phyloP scores from a whole-genome alignment of 2,329 filamentous ascomycete species.

The Coleophoma crateriformis region DNA sequence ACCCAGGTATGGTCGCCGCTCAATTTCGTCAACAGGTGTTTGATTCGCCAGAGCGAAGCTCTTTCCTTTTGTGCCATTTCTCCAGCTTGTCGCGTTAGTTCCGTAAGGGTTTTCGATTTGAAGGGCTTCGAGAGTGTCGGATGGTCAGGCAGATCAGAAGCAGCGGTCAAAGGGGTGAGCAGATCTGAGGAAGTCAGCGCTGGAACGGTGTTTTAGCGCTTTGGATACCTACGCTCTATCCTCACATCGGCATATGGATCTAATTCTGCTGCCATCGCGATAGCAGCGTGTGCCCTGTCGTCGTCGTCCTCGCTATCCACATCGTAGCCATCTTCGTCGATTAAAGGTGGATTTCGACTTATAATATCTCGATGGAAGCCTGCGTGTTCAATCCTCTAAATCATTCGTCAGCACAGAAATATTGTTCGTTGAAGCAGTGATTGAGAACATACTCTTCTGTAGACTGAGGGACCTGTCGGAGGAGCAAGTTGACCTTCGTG shows the following conservation, averaged over 20 bases:
- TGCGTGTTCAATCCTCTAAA: slow-evolving; percentile 65
- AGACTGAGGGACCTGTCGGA: slow-evolving; percentile 59
- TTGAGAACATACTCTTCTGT: slow-evolving; percentile 56
- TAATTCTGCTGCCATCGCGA: slow-evolving; percentile 58
- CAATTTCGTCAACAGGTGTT: slow-evolving; percentile 66
- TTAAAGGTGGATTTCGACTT: slow-evolving; percentile 63
- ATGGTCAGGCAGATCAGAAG: slow-evolving; percentile 69
- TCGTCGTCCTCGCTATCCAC: slow-evolving; percentile 68
- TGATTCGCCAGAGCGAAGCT: slow-evolving; percentile 65
- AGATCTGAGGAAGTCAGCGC: slow-evolving; percentile 48
- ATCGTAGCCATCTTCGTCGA: slow-evolving; percentile 75
- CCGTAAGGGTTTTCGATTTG: slow-evolving; percentile 65
- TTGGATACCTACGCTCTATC: slow-evolving; percentile 55
- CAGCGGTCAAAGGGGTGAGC: slow-evolving; percentile 68
- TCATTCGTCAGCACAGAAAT: neutral
- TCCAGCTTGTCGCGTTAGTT: slow-evolving; percentile 64
- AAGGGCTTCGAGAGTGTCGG: slow-evolving; percentile 72
- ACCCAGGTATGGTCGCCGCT: slow-evolving; percentile 70
- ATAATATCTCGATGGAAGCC: slow-evolving; percentile 70
- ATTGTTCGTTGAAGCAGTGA: no score
- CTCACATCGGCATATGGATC: slow-evolving; percentile 71
- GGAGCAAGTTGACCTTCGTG: slow-evolving; percentile 65
- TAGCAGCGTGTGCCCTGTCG: slow-evolving; percentile 54
- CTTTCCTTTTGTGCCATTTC: slow-evolving; percentile 73
- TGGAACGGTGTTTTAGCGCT: neutral